Percentiles rank a stretch among this genome's conserved stretches.
phyloP scores from a whole-genome alignment of 2,329 filamentous ascomycete species.

The Remersonia thermophila region DNA sequence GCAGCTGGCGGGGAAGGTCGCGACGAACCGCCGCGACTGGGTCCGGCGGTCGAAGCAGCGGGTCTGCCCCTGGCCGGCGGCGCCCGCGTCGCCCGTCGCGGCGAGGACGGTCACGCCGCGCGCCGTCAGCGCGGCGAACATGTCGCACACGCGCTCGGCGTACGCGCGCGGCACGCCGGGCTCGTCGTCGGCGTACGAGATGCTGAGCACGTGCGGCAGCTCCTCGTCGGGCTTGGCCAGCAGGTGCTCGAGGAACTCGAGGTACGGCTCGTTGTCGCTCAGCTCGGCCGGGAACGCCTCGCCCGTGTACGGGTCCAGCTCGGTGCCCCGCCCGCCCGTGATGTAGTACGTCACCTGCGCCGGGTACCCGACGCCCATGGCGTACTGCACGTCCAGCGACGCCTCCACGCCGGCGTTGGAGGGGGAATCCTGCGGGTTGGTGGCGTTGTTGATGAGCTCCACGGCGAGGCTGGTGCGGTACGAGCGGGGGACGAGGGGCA shows the following conservation, averaged over 20 bases:
- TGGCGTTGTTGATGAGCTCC: slow-evolving; percentile 30
- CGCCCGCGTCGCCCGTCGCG: slow-evolving; percentile 39
- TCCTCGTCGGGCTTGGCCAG: slow-evolving; percentile 30
- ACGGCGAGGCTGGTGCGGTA: slow-evolving; percentile 27
- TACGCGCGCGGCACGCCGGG: slow-evolving; percentile 39
- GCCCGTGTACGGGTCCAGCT: slow-evolving; percentile 27
- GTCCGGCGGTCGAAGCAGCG: slow-evolving; percentile 36
- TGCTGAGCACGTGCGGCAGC: slow-evolving; percentile 43
- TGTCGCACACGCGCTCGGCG: slow-evolving; percentile 38
- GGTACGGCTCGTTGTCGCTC: slow-evolving; percentile 43
- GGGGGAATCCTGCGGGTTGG: slow-evolving; percentile 29
- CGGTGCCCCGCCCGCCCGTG: slow-evolving; percentile 31
- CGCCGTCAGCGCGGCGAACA: slow-evolving; percentile 40
- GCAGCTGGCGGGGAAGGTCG: slow-evolving; percentile 54
- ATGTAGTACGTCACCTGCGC: slow-evolving; percentile 32
- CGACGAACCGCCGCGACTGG: slow-evolving; percentile 47
- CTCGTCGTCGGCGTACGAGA: slow-evolving; percentile 49
- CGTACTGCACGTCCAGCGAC: slow-evolving; percentile 37
- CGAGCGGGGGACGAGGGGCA: slow-evolving; percentile 18
- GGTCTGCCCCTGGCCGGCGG: slow-evolving; percentile 33
- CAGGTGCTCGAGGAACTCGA: slow-evolving; percentile 40
- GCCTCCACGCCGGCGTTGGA: slow-evolving; percentile 31
- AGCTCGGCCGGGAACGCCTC: slow-evolving; percentile 19
- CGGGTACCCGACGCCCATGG: slow-evolving; percentile 33
- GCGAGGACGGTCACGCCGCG: slow-evolving; percentile 40